Evolutionary conservation across 805 yeast genomes (phyloP), one percentile per base, ranked within the genome.

Genomic region (Yueomyces sinensis): DNA sequence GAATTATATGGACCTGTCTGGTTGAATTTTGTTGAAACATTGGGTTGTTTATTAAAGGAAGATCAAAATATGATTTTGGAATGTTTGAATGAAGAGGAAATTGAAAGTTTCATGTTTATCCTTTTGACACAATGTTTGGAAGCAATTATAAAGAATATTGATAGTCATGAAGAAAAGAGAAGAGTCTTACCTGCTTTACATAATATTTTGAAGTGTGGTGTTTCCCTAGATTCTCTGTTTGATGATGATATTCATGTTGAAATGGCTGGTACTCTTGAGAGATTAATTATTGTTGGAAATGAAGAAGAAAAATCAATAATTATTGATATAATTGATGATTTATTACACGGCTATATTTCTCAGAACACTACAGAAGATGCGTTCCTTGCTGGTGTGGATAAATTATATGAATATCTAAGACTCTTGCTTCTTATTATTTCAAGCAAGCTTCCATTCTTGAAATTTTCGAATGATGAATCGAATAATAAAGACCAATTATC

Each of bases 51-150:
- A 28, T 62, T 80, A 29, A 74, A 74, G 29, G 62, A 60, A 16
- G 65, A 77, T 40, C 59, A 66, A 2, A 44, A 55, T 0, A 50
- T 64, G 11, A 62, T 80, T 15, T 52, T 61, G 5, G 58, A 62
- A 2, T 62, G 72, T 25, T 52, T 82, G 31, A 68, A 65, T 4
- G 23, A 39, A 14, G 74, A 68, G 9, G 86, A 77, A 40, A 60
- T 72, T 1, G 63, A 68, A 4, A 73, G 72, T 40, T 81, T 86
- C 44, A 76, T 81, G 55, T 81, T 83, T 49, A 77, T 86, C 22
- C 54, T 87, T 28, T 82, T 80, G 58, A 82, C 95, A 9, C 81
- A 82, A 44, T 83, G 95, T 51, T 66, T 86, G 32, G 94, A 82
- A 45, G 71, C 79, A 1, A 62, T 86, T 40, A 68, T 79, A 32